Base-by-base conservation (phyloP, 2,329 filamentous ascomycete genomes). In the Cucurbitaria berberidis region DNA sequence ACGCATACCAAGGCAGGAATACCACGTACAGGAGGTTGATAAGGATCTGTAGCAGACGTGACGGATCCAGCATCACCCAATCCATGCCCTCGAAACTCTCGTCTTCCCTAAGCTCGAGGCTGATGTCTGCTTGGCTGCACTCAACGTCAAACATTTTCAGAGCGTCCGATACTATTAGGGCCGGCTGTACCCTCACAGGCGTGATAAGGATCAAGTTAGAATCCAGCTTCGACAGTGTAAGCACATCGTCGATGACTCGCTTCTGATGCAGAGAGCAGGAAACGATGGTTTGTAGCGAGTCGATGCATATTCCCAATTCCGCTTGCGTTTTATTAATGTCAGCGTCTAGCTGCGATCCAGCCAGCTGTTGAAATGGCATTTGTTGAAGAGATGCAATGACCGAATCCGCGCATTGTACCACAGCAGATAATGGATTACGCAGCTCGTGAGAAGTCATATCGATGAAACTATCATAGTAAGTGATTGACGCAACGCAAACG, bases 371-470 rank as follows among this genome's bases (percentile, higher is more conserved):
- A 16, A 45, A 16, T 8, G 45, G 29, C 22, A 69, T 16, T 39
- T 60, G 58, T 44, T 59, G 67, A 39, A 56, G 70, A 41, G 67
- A 69, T 10, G 68, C 63, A 9, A 76, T 69, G 24, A 79, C 76
- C 0, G 73, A 74, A 36, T 79, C 77, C 1, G 77, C 77, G 47
- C 72, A 75, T 51, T 78, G 77, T 18, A 79, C 54, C 8, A 79
- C 74, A 0, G 77, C 76, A 9, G 66, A 72, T 7, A 70, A 45
- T 7, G 66, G 66, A 34, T 69, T 70, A 2, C 67, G 61, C 18
- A 51, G 73, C 58, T 79, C 77, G 53, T 78, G 76, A 7, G 66
- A 72, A 4, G 62, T 66, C 67, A 70, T 70, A 19, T 70, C 67
- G 18, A 70, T 69, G 39, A 70, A 70, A 36, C 67, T 69, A 16